Conservation (phyloP, 495 filamentous ascomycete genomes). For the Annulohypoxylon bovei region DNA sequence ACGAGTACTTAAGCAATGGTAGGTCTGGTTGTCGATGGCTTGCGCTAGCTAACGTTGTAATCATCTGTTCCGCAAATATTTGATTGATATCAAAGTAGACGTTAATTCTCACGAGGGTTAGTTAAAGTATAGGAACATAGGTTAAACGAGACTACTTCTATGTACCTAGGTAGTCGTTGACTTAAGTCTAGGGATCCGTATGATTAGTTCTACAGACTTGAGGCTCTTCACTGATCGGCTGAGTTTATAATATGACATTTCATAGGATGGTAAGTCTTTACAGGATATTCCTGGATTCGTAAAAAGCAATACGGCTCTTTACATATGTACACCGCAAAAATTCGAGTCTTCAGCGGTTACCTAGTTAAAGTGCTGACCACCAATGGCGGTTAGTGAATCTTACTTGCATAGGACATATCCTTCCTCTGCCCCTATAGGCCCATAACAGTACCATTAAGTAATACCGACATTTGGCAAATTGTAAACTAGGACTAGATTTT, state of each 20-base stretch:
- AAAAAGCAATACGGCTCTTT: background rate
- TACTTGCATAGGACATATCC: background rate
- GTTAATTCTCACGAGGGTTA: background rate
- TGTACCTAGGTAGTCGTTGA: background rate
- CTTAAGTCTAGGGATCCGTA: background rate
- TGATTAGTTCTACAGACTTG: background rate
- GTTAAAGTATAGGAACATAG: background rate
- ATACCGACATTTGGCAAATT: background rate
- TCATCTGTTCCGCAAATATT: background rate
- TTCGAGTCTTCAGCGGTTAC: background rate
- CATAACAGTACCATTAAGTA: background rate
- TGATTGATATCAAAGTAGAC: background rate
- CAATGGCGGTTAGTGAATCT: background rate
- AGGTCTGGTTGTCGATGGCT: too few species aligned
- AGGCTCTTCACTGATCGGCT: constrained; percentile 8
- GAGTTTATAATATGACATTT: background rate
- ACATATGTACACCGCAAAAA: background rate
- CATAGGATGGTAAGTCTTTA: background rate
- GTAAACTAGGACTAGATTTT: background rate
- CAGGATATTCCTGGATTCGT: background rate
- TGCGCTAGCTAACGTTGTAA: too few species aligned
- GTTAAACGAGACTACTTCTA: too few species aligned
- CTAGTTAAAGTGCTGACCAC: constrained; percentile 10
- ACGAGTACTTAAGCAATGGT: too few species aligned
- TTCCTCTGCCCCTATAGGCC: background rate